These are phyloP conservation scores for Hypoxylon perforatum DNA, from an alignment of 495 filamentous ascomycete genomes.

Conservation along the genomic window DNA sequence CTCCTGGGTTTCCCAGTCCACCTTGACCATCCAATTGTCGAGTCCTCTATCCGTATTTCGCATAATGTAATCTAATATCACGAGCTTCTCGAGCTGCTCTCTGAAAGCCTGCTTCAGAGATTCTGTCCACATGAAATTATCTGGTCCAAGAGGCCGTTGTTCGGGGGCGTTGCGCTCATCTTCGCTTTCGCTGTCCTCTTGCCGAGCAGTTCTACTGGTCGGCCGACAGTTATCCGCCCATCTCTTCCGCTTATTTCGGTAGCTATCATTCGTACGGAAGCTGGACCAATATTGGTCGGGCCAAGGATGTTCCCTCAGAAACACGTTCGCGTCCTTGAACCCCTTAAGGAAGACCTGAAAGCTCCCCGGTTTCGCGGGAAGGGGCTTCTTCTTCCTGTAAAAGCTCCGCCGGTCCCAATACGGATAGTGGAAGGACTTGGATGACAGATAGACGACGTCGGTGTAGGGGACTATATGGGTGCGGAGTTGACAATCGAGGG, in stretches of 20 bases:
- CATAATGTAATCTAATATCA: conserved; percentile 99
- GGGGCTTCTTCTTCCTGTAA: conserved; percentile 83
- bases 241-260: conserved; percentile 72
- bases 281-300: conserved; percentile 90
- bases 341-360: conserved; percentile 98
- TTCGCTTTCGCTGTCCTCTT: conserved; percentile 78
- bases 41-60: conserved; percentile 96
- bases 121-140: conserved; percentile 87
- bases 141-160: conserved; percentile 53
- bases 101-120: conserved; percentile 88
- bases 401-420: conserved; percentile 94
- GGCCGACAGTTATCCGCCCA: conserved; percentile 92
- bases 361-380: conserved; percentile 94
- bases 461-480: conserved; percentile 97
- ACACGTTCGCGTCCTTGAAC: conserved; percentile 95
- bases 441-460: conserved; percentile 92
- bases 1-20: conserved; percentile 83
- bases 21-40: conserved; percentile 99
- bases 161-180: conserved; percentile 52
- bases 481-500: conserved; percentile 87
- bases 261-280: conserved; percentile 76
- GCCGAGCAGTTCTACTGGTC: conserved; percentile 62
- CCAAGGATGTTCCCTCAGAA: conserved; percentile 95
- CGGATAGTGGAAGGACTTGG: conserved; percentile 97
- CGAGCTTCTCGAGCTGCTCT: conserved; percentile 95